Conservation (phyloP, 2,329 filamentous ascomycete species). For the Exophiala alcalophila region DNA sequence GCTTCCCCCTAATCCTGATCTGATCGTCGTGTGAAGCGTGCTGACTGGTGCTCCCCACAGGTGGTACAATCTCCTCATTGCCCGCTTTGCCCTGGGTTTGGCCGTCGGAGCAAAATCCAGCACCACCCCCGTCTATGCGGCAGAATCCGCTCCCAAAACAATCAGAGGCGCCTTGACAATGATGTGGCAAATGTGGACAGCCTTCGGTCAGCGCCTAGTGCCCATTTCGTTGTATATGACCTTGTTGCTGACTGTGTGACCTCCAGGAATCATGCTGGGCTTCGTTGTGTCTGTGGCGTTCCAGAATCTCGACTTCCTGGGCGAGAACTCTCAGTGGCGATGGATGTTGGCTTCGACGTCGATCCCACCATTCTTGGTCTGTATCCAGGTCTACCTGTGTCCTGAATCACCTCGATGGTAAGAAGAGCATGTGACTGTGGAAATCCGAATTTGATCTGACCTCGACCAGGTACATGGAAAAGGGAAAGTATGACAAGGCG, state of each 20-base stretch:
- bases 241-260: not conserved
- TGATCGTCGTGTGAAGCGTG: not conserved
- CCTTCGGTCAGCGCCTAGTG: slow-evolving; percentile 34
- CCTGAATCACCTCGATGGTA: slow-evolving; percentile 52
- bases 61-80: slow-evolving; percentile 3
- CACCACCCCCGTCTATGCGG: slow-evolving; percentile 48
- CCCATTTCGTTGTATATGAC: not conserved
- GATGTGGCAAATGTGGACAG: slow-evolving; percentile 53
- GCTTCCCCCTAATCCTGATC: slow-evolving; percentile 23
- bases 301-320: slow-evolving; percentile 31
- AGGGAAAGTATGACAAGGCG: slow-evolving; percentile 45
- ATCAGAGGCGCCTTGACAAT: slow-evolving; percentile 52
- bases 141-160: slow-evolving; percentile 47
- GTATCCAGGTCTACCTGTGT: slow-evolving; percentile 63
- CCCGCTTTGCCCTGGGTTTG: slow-evolving; percentile 31
- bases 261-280: slow-evolving; percentile 41
- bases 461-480: slow-evolving; percentile 42
- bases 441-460: not conserved
- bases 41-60: not conserved
- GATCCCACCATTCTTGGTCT: slow-evolving; percentile 58
- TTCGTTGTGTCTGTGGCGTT: slow-evolving; percentile 51
- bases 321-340: slow-evolving; percentile 59
- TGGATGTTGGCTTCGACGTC: slow-evolving; percentile 67
- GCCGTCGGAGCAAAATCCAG: slow-evolving; percentile 44
- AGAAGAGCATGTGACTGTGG: too few relatives aligned